Conservation (phyloP, 1,139 yeast species). For the Yamadazyma siamensis region DNA sequence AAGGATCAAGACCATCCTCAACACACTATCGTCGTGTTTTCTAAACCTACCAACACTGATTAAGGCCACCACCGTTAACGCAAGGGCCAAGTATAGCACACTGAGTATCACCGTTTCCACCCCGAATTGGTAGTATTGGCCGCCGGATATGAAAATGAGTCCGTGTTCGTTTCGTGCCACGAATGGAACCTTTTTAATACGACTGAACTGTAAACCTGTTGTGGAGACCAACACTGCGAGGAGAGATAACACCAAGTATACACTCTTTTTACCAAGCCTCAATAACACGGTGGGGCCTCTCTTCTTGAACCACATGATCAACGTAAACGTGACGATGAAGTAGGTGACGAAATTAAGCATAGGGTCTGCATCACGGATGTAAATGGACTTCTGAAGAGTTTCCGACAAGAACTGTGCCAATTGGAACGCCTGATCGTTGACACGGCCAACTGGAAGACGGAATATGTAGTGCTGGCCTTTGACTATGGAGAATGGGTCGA, state of each 20-base stretch:
- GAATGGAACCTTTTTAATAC: slow-evolving; percentile 59
- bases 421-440: slow-evolving; percentile 33
- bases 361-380: slow-evolving; percentile 42
- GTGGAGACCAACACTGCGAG: slow-evolving; percentile 40
- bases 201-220: slow-evolving; percentile 64
- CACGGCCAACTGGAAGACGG: slow-evolving; percentile 24
- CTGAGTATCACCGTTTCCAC: slow-evolving; percentile 56
- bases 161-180: slow-evolving; percentile 50
- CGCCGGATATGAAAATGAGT: slow-evolving; percentile 57
- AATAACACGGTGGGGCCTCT: slow-evolving; percentile 37
- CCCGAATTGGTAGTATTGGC: slow-evolving; percentile 66
- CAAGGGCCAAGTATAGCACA: slow-evolving; percentile 44
- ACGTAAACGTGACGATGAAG: slow-evolving; percentile 42
- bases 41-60: slow-evolving; percentile 34
- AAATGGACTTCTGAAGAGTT: slow-evolving; percentile 38
- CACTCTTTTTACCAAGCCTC: slow-evolving; percentile 26
- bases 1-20: slow-evolving; percentile 16
- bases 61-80: slow-evolving; percentile 34
- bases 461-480: slow-evolving; percentile 31
- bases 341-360: slow-evolving; percentile 39
- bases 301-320: slow-evolving; percentile 50
- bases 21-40: slow-evolving; percentile 14
- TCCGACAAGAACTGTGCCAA: slow-evolving; percentile 54
- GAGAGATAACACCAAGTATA: slow-evolving; percentile 38
- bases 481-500: slow-evolving; percentile 24